Evolutionary conservation across 2,329 filamentous ascomycete genomes (phyloP).

Genomic region (Fusarium sp.): DNA sequence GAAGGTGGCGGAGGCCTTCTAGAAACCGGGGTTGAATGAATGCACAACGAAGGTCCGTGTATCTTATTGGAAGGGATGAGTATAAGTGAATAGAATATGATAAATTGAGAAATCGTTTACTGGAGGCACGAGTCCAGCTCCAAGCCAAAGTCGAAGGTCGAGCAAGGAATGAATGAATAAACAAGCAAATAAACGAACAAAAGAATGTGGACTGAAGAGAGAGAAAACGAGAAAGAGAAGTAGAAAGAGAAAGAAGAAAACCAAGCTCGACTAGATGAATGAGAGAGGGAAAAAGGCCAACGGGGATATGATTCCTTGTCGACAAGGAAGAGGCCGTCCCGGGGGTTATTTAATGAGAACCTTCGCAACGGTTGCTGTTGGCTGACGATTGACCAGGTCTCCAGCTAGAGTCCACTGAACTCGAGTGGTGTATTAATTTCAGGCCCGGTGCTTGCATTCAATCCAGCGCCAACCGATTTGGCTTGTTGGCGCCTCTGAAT

Average conservation of each 20-base stretch:
- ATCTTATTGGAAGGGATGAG: conserved; percentile 10
- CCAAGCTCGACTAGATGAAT: conserved; percentile 10
- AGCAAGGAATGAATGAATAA: conserved; percentile 21
- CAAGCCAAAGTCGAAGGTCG: conserved; percentile 26
- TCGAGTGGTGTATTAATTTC: conserved; percentile 44
- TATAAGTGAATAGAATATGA: not conserved
- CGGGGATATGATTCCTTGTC: conserved; percentile 34
- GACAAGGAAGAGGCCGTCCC: conserved; percentile 26
- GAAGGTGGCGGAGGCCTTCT: conserved; percentile 28
- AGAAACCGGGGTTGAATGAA: conserved; percentile 19
- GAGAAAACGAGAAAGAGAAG: too few species aligned
- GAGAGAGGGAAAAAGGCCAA: conserved; percentile 23
- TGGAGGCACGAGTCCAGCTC: conserved; percentile 41
- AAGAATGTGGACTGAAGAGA: conserved; percentile 14
- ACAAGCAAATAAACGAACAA: not conserved
- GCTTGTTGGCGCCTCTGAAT: conserved; percentile 33
- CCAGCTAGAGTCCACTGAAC: not conserved
- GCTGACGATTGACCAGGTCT: not conserved
- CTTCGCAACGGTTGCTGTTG: conserved; percentile 5
- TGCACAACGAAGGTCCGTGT: conserved; percentile 10
- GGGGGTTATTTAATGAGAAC: conserved; percentile 34
- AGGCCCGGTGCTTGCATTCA: conserved; percentile 39
- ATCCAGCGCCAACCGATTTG: conserved; percentile 33
- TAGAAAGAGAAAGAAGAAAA: not conserved
- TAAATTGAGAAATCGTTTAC: conserved; percentile 25